These are phyloP conservation scores for Nemania abortiva DNA, from an alignment of 2,329 filamentous ascomycete species.

Conservation along the genomic window DNA sequence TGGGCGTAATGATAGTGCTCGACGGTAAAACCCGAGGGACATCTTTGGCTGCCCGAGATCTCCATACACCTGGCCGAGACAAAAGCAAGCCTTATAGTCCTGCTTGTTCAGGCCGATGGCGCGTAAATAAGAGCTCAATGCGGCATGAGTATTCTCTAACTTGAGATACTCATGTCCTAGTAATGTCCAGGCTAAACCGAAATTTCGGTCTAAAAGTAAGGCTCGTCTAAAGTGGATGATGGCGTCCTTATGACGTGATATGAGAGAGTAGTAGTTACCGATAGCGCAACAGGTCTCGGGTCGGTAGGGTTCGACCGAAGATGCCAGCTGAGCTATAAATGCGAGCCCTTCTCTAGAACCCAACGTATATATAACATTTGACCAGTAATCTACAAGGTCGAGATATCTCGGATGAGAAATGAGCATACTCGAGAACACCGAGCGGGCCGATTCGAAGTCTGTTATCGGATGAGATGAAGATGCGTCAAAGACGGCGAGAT, in stretches of 20 bases:
- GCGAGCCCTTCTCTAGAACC: background rate
- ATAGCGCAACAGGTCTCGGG: conserved; percentile 24
- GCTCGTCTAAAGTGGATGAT: conserved; percentile 8
- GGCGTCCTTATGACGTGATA: conserved; percentile 9
- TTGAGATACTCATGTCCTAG: conserved; percentile 27
- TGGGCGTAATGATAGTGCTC: conserved; percentile 8
- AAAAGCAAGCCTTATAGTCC: conserved; percentile 14
- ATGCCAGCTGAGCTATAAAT: conserved; percentile 19
- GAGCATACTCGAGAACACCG: conserved; percentile 3
- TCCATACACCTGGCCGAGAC: conserved; percentile 12
- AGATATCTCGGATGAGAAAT: conserved; percentile 13
- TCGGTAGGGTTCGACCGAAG: conserved; percentile 20
- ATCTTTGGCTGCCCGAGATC: conserved; percentile 1
- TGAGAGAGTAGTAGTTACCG: conserved; percentile 17
- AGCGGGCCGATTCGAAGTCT: conserved; percentile 1
- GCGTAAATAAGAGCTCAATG: conserved; percentile 7
- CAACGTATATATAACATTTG: conserved; percentile 15
- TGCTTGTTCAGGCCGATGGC: conserved; percentile 10
- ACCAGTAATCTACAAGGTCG: conserved; percentile 19
- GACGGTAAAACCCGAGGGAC: conserved; percentile 2
- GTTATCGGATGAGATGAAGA: background rate
- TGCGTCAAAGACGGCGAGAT: background rate
- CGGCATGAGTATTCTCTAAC: conserved; percentile 14
- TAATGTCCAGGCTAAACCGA: conserved; percentile 15
- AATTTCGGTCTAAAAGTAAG: conserved; percentile 11